phyloP scores from a whole-genome alignment of 106 monocot genomes.

The Iris macrosiphon region DNA sequence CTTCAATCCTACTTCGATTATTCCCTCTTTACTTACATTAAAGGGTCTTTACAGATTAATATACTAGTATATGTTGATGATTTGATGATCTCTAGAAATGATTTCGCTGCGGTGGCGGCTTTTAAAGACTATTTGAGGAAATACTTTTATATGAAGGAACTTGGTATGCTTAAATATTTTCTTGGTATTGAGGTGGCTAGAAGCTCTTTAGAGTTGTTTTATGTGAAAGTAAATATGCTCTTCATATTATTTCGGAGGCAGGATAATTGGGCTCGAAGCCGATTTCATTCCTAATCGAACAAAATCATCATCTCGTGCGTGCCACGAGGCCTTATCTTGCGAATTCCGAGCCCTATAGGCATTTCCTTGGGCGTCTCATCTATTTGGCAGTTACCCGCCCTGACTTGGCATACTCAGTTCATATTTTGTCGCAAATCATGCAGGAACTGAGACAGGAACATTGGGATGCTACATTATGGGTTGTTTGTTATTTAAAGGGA shows the following conservation, averaged over 20 bases:
- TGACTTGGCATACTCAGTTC: conserved; percentile 5
- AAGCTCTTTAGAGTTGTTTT: neutral
- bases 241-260: conserved; percentile 2
- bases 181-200: too few species aligned
- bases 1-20: too few species aligned
- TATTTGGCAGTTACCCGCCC: neutral
- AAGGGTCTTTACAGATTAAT: too few species aligned
- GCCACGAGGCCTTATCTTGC: neutral
- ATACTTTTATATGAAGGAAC: too few species aligned
- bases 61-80: too few species aligned
- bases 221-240: neutral
- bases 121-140: neutral
- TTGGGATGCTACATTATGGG: neutral
- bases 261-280: conserved; percentile 3
- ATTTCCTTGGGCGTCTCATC: neutral
- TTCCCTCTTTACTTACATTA: too few species aligned
- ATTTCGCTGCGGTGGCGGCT: neutral
- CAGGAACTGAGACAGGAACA: conserved; percentile 1
- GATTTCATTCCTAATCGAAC: neutral
- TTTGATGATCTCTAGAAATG: neutral
- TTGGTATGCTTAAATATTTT: too few species aligned
- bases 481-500: conserved; percentile 2
- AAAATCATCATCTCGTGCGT: neutral
- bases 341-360: conserved; percentile 3
- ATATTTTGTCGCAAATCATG: conserved; percentile 5